phyloP scores from a whole-genome alignment of 1,139 yeast species.

The Blastobotrys aristatus region DNA sequence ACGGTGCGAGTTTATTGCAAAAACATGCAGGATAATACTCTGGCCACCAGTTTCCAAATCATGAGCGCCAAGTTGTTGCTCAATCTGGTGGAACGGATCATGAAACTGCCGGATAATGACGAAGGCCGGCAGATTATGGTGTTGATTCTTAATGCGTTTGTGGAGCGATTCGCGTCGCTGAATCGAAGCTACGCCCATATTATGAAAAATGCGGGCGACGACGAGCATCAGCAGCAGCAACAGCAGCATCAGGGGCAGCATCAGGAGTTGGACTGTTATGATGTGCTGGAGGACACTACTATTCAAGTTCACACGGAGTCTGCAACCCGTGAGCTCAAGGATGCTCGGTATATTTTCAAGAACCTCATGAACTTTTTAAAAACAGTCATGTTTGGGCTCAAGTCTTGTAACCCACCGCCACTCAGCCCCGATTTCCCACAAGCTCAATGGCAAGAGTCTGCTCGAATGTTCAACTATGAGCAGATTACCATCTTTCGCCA shows the following conservation, averaged over 20 bases:
- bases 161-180: slow-evolving; percentile 71
- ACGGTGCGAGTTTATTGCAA: slow-evolving; percentile 81
- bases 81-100: slow-evolving; percentile 82
- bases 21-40: slow-evolving; percentile 71
- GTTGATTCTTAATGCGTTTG: slow-evolving; percentile 75
- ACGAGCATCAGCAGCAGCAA: slow-evolving; percentile 16
- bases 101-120: slow-evolving; percentile 73
- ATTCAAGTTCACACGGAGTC: slow-evolving; percentile 41
- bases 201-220: slow-evolving; percentile 35
- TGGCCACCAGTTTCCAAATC: slow-evolving; percentile 88
- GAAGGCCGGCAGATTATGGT: slow-evolving; percentile 75
- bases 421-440: slow-evolving; percentile 58
- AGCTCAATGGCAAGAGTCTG: slow-evolving; percentile 82
- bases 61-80: slow-evolving; percentile 92
- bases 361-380: slow-evolving; percentile 86
- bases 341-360: slow-evolving; percentile 81
- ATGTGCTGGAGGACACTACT: slow-evolving; percentile 45
- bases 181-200: slow-evolving; percentile 68
- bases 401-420: slow-evolving; percentile 83
- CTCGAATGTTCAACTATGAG: slow-evolving; percentile 75
- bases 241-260: slow-evolving; percentile 13
- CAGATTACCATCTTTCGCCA: slow-evolving; percentile 73
- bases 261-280: slow-evolving; percentile 41
- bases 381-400: slow-evolving; percentile 84
- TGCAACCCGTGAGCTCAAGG: slow-evolving; percentile 65